phyloP scores from a whole-genome alignment of 139 green algal genomes.

The Bryopsis sp. region DNA sequence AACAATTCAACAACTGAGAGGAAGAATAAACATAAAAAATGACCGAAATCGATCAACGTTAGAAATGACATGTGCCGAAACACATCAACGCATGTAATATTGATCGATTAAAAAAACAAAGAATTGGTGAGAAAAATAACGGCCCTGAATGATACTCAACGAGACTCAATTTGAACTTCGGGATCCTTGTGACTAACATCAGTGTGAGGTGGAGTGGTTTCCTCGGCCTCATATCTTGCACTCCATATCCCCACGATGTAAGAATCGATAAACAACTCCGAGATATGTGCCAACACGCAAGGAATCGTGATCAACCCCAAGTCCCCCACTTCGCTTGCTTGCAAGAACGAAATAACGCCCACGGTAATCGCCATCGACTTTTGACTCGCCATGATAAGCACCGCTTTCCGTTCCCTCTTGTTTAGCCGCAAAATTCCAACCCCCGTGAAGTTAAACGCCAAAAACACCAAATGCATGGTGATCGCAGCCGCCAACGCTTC shows the following conservation, averaged over 20 bases:
- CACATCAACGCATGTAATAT: too few relatives aligned
- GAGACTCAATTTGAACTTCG: too few relatives aligned
- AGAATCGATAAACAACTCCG: constrained; percentile 29
- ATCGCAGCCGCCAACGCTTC: constrained; percentile 22
- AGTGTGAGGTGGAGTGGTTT: too few relatives aligned
- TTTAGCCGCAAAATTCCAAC: constrained; percentile 31
- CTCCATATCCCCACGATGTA: constrained; percentile 15
- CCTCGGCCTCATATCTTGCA: too few relatives aligned
- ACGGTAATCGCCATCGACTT: constrained; percentile 50
- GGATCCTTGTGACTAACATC: too few relatives aligned
- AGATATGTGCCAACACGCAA: constrained; percentile 68
- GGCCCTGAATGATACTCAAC: too few relatives aligned
- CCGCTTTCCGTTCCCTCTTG: constrained; percentile 38
- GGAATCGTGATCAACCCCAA: constrained; percentile 61
- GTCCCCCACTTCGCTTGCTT: constrained; percentile 30
- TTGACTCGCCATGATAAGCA: constrained; percentile 37
- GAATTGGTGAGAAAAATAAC: too few relatives aligned
- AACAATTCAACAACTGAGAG: too few relatives aligned
- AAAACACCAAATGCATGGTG: constrained; percentile 44
- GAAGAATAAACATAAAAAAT: too few relatives aligned
- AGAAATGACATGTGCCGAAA: too few relatives aligned
- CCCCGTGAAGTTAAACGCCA: constrained; percentile 41
- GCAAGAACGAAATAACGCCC: constrained; percentile 37
- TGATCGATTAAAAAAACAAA: too few relatives aligned
- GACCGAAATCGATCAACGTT: too few relatives aligned